Evolutionary conservation across 2,329 filamentous ascomycete genomes (phyloP), one percentile per base, ranked within the genome.

Genomic region (Coleophoma cylindrospora): DNA sequence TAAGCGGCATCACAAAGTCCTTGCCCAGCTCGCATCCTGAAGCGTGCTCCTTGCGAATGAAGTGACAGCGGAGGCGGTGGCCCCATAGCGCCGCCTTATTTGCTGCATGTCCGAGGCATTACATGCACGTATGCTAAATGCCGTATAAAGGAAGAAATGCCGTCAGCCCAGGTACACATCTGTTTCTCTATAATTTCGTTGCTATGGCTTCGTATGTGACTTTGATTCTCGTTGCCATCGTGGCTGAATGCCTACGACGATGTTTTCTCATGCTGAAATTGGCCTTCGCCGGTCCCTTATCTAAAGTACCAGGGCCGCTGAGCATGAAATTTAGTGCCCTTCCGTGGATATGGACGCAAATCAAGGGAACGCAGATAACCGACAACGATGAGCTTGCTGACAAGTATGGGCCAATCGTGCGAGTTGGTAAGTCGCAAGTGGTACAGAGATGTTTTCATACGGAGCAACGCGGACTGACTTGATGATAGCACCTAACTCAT

Each of bases 331-430:
- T 58, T 14, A 50, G 52, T 14, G 9, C 41, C 7, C 38, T 47
- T 8, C 51, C 53, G 32, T 58, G 54, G 56, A 43, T 50, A 6
- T 48, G 54, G 13, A 41, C 54, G 11, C 45, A 45, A 13, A 34
- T 58, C n/a, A 54, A 48, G 21, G 56, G 52, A 2, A 49, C 50
- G 5, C n/a, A 44, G n/a, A 52, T 55, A 47, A 54, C 50, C 34
- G 22, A 40, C 15, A 34, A 44, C 0, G 49, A 48, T 4, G 40
- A 11, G 7, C 32, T 55, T 8, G 49, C 56, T 32, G 36, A 51
- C 14, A 58, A 55, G 36, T 58, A 58, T 44, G 56, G 56, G 19
- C 48, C 54, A 37, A 49, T 56, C 2, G 52, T 58, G 14, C 45
- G 54, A 40, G 45, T 57, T 45, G 49, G 56, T 56, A 41, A 44